Base-by-base conservation (phyloP, 2,329 filamentous ascomycete genomes). In the Apiospora kogelbergensis region DNA sequence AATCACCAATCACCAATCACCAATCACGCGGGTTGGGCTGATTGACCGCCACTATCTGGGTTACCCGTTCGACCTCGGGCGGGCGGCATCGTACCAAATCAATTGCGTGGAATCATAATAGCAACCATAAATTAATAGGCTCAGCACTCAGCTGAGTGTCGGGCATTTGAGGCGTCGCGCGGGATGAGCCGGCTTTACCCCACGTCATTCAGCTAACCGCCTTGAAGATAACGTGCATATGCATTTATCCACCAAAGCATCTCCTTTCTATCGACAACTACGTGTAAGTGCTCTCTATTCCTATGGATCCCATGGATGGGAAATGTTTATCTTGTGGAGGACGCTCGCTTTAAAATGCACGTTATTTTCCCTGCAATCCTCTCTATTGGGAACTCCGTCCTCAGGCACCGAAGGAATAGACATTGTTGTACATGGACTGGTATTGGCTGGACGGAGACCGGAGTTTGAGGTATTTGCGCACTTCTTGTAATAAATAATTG, bases 121-220 rank as follows among this genome's bases (percentile, higher is more conserved):
- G 11, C 7, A 57, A 30, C n/a, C n/a, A 7, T 20, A n/a, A 33
- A 57, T 20, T 20, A 53, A 33, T 22, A 57, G 20, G 20, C 53
- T 11, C 40, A 42, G 40, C 40, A 15, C 10, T 15, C 53, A 60
- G 53, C 53, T 60, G 53, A 60, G 37, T 60, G 17, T 30, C 53
- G 26, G 53, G 33, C 17, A 10, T 17, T 60, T 20, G 30, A 60
- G 30, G 53, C 53, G 53, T 60, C 30, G 30, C 10, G 20, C 53
- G 30, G 53, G 53, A 60, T 60, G 30, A 60, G 53, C 53, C 53
- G 53, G 53, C 17, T 42, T 30, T 60, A 60, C 53, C 53, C 53
- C 53, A 60, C 30, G 48, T 20, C 48, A 57, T 33, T 30, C 48
- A 57, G 7, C 24, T 53, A 30, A 53, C 48, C 26, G 17, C 17